These are phyloP conservation scores for Xylaria castorea DNA, from an alignment of 495 filamentous ascomycete species.

Conservation along the genomic window DNA sequence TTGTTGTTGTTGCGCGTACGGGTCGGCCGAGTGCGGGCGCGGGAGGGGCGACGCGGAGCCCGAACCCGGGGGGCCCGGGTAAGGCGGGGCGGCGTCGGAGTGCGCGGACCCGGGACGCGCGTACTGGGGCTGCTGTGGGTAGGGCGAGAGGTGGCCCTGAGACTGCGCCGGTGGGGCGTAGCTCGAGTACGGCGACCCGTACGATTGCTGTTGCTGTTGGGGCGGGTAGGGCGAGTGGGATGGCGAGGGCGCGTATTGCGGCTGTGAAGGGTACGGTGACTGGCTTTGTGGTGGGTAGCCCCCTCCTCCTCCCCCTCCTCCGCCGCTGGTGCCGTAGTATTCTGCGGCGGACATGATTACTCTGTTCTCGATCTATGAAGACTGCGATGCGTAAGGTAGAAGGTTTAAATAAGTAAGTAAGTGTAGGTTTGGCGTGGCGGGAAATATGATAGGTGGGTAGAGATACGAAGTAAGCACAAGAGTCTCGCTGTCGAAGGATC, in stretches of 20 bases:
- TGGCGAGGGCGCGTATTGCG: conserved; percentile 35
- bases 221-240: conserved; percentile 34
- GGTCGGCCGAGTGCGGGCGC: conserved; percentile 36
- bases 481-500: background rate
- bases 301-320: background rate
- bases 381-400: background rate
- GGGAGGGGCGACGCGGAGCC: conserved; percentile 17
- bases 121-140: conserved; percentile 33
- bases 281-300: conserved; percentile 37
- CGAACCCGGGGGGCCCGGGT: background rate
- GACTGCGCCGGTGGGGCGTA: conserved; percentile 26
- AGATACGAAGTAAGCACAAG: background rate
- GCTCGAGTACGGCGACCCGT: conserved; percentile 35
- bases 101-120: conserved; percentile 34
- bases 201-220: conserved; percentile 17
- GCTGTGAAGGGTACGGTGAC: conserved; percentile 36
- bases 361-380: background rate
- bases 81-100: conserved; percentile 28
- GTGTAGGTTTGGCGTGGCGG: background rate
- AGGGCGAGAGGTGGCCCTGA: conserved; percentile 32
- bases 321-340: conserved; percentile 40
- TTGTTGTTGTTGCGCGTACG: conserved; percentile 21
- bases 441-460: background rate
- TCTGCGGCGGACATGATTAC: conserved; percentile 45
- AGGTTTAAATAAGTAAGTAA: background rate